A percentile compares a stretch with the other conserved stretches of the same genome.
Conservation (phyloP, 2,329 filamentous ascomycete species). For the Botrytis elliptica region DNA sequence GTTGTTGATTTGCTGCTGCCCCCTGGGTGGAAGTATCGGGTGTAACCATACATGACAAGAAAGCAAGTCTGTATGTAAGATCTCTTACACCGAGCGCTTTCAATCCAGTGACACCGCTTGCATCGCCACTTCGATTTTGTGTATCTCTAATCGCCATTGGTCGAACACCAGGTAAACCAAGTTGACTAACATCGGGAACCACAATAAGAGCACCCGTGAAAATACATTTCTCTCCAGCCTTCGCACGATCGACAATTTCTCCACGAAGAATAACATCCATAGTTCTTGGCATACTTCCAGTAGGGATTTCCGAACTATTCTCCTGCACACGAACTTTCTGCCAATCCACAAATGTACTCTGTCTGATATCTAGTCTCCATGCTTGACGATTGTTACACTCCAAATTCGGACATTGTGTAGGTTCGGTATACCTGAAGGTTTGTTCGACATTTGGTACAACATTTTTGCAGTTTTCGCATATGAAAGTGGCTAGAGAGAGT, state of each 20-base stretch:
- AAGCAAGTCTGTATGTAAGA: slow-evolving; percentile 92
- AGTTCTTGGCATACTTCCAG: slow-evolving; percentile 95
- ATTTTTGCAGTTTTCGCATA: slow-evolving; percentile 82
- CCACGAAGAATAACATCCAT: slow-evolving; percentile 96
- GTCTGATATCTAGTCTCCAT: slow-evolving; percentile 96
- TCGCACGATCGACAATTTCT: slow-evolving; percentile 95
- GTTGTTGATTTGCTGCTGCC: slow-evolving; percentile 65
- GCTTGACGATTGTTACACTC: slow-evolving; percentile 84
- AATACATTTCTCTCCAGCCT: slow-evolving; percentile 96
- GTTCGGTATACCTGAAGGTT: slow-evolving; percentile 96
- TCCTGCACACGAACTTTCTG: slow-evolving; percentile 98
- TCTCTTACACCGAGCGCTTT: slow-evolving; percentile 93
- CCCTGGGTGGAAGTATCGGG: slow-evolving; percentile 82
- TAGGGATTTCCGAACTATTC: slow-evolving; percentile 97
- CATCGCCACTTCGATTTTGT: slow-evolving; percentile 73
- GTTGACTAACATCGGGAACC: slow-evolving; percentile 92
- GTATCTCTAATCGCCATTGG: slow-evolving; percentile 85
- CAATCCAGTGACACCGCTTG: slow-evolving; percentile 78
- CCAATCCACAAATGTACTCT: slow-evolving; percentile 98
- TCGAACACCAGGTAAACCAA: slow-evolving; percentile 81
- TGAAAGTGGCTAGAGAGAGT: slow-evolving; percentile 86
- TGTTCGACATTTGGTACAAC: slow-evolving; percentile 91
- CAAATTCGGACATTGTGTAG: slow-evolving; percentile 87
- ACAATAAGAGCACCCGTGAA: slow-evolving; percentile 97
- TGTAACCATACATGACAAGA: slow-evolving; percentile 93